Evolutionary conservation across 2,329 filamentous ascomycete species (phyloP).

Genomic region (Mycocentrospora acerina): DNA sequence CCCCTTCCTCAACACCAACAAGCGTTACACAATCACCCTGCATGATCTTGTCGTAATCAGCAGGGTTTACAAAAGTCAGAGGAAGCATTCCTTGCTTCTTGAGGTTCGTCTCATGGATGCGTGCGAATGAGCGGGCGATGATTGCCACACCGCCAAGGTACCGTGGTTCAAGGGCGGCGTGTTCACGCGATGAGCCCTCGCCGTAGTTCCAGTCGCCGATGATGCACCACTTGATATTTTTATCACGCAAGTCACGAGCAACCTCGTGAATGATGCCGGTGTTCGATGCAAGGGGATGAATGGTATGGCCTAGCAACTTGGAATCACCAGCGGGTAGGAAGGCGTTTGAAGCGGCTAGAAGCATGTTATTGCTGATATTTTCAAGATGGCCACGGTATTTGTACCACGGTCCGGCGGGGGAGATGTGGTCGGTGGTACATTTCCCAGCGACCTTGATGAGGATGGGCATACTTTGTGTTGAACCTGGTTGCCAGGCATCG

Average conservation of each 20-base stretch:
- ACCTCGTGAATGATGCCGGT: constrained; percentile 26
- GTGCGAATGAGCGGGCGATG: constrained; percentile 28
- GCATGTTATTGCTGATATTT: constrained; percentile 43
- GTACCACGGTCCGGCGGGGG: constrained; percentile 44
- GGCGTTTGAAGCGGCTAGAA: constrained; percentile 36
- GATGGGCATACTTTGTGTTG: constrained; percentile 23
- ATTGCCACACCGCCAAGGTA: constrained; percentile 24
- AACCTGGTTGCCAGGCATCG: constrained; percentile 24
- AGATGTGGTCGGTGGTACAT: constrained; percentile 46
- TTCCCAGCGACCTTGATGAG: constrained; percentile 43
- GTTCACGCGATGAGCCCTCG: constrained; percentile 18
- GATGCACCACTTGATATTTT: constrained; percentile 32
- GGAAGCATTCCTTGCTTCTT: constrained; percentile 36
- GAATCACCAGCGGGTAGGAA: constrained; percentile 22
- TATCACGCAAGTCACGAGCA: constrained; percentile 23
- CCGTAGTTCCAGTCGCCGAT: constrained; percentile 38
- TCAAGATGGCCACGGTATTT: constrained; percentile 45
- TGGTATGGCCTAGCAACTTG: constrained; percentile 28
- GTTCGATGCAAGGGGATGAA: constrained; percentile 16
- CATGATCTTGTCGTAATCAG: constrained; percentile 20
- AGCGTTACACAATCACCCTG: constrained; percentile 20
- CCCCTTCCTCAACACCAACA: constrained; percentile 16
- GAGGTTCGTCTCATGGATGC: constrained; percentile 33
- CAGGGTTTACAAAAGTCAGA: constrained; percentile 21
- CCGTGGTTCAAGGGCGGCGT: constrained; percentile 25